Conservation (phyloP, 768 basidiomycete genomes). For the Panaeolus cyanescens region DNA sequence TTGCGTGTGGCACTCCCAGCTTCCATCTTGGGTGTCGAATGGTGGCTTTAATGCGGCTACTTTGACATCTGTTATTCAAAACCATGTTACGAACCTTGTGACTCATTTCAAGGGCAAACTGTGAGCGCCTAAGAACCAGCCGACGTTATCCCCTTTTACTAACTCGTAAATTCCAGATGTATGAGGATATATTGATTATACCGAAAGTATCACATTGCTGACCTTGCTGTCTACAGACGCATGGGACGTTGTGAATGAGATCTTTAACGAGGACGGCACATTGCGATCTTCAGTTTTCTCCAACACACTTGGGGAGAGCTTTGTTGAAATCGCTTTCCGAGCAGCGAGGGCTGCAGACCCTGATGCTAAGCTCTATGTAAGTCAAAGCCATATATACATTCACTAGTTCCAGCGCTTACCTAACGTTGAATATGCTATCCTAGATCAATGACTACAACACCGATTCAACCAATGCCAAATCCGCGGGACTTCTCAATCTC, state of each 20-base stretch:
- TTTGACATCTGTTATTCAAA: constrained; percentile 44
- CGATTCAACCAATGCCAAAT: constrained; percentile 49
- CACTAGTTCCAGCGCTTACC: neutral
- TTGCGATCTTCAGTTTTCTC: constrained; percentile 55
- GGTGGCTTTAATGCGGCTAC: constrained; percentile 42
- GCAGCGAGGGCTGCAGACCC: constrained; percentile 59
- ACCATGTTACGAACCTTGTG: constrained; percentile 50
- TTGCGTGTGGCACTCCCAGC: constrained; percentile 56
- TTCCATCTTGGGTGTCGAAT: constrained; percentile 50
- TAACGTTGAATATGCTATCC: neutral
- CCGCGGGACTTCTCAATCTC: constrained; percentile 56
- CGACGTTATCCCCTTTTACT: neutral
- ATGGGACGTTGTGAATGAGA: constrained; percentile 61
- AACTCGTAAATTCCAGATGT: neutral
- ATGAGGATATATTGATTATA: neutral
- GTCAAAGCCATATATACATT: constrained; percentile 3
- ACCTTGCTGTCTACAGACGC: constrained; percentile 27
- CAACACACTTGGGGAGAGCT: constrained; percentile 48
- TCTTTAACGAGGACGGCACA: constrained; percentile 64
- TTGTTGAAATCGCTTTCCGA: constrained; percentile 51
- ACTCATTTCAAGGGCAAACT: constrained; percentile 55
- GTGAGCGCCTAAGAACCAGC: constrained; percentile 22
- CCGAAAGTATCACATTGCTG: too few species aligned
- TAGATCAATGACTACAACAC: constrained; percentile 45
- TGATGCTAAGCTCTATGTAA: constrained; percentile 55